These are phyloP conservation scores for Trifolium repens DNA, from an alignment of 306 rosid species.

Conservation along the genomic window DNA sequence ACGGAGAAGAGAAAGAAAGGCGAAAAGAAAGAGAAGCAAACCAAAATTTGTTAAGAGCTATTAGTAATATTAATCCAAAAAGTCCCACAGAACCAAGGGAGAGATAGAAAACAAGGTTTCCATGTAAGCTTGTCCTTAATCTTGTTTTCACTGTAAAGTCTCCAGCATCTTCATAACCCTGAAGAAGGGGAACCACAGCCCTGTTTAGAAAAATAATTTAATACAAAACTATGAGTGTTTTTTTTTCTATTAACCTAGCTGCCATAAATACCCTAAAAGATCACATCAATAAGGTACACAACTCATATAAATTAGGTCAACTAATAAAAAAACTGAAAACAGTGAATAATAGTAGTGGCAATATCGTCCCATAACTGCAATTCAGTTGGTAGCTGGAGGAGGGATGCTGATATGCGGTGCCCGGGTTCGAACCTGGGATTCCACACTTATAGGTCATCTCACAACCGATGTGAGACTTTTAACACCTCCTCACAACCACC, in stretches of 20 bases:
- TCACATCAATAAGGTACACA: neutral
- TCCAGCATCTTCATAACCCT: slow-evolving; percentile 99
- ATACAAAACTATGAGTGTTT: slow-evolving; percentile 56
- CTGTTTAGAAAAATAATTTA: slow-evolving; percentile 74
- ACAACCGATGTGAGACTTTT: no score
- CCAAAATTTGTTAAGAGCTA: slow-evolving; percentile 62
- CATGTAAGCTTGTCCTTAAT: slow-evolving; percentile 84
- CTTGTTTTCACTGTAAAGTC: slow-evolving; percentile 82
- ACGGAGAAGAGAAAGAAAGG: neutral
- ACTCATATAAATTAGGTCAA: slow-evolving; percentile 28
- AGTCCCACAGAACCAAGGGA: slow-evolving; percentile 68
- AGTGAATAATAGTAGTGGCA: neutral
- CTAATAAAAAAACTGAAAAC: neutral
- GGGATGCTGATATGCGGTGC: no score
- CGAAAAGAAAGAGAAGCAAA: slow-evolving; percentile 47
- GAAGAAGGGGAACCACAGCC: slow-evolving; percentile 96
- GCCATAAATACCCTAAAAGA: slow-evolving; percentile 37
- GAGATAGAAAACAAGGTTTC: slow-evolving; percentile 79
- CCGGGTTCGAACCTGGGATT: no score
- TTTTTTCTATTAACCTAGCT: slow-evolving; percentile 41
- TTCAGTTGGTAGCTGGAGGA: no score
- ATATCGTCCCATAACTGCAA: neutral
- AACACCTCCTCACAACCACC: no score
- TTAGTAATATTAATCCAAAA: slow-evolving; percentile 72
- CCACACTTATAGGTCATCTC: no score